Percentiles rank a stretch among this genome's conserved stretches.
phyloP scores from a whole-genome alignment of 495 filamentous ascomycete species.

The Aspergillus asperescens region DNA sequence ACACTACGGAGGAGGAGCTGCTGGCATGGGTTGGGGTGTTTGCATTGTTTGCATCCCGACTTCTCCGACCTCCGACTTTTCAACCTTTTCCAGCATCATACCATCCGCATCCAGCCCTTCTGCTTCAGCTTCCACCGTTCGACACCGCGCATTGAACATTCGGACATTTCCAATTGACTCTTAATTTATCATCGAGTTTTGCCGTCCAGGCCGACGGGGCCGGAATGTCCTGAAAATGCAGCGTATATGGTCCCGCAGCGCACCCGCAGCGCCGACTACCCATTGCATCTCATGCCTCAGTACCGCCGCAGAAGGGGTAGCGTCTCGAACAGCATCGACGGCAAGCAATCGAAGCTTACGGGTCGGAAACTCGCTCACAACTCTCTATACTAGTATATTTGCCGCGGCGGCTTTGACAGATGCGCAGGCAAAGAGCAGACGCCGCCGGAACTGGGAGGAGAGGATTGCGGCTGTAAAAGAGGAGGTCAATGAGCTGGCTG shows the following conservation, averaged over 20 bases:
- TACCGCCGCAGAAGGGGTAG: conserved; percentile 47
- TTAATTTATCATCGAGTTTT: background rate
- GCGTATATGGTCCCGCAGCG: conserved; percentile 64
- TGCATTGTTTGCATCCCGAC: conserved; percentile 37
- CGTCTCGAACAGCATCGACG: conserved; percentile 49
- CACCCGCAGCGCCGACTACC: conserved; percentile 55
- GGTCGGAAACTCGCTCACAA: conserved; percentile 60
- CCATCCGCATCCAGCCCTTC: conserved; percentile 8
- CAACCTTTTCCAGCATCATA: conserved; percentile 14
- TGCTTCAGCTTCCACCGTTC: background rate
- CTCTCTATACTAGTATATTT: conserved; percentile 66
- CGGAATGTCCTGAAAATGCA: conserved; percentile 56
- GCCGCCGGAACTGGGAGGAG: conserved; percentile 59
- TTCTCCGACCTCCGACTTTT: conserved; percentile 19
- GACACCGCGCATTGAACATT: conserved; percentile 8
- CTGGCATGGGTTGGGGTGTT: conserved; percentile 21
- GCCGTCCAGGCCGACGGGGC: background rate
- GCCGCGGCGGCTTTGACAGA: conserved; percentile 66
- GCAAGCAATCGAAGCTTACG: conserved; percentile 48
- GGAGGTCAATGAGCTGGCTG: conserved; percentile 39
- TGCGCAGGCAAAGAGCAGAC: conserved; percentile 54
- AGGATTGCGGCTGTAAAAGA: conserved; percentile 45
- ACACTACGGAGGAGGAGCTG: background rate
- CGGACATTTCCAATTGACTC: conserved; percentile 2
- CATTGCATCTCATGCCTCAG: conserved; percentile 58